Percentiles rank a stretch among this genome's conserved stretches.
These are phyloP conservation scores for Brettanomyces anomalus DNA, from an alignment of 805 yeast genomes.

Conservation along the genomic window DNA sequence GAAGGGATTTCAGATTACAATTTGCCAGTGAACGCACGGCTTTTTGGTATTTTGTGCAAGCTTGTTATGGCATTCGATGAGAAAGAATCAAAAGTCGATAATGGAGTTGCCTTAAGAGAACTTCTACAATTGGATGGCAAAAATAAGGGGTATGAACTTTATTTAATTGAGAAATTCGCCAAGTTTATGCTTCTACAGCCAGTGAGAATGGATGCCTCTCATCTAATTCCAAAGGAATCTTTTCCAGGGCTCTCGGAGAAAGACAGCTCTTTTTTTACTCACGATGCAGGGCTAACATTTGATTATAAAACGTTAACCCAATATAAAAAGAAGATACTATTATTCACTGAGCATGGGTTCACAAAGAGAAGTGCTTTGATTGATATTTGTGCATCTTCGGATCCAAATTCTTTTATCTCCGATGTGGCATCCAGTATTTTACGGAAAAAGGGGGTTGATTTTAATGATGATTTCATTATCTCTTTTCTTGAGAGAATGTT, in stretches of 20 bases:
- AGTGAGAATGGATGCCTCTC: conserved; percentile 25
- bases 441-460: conserved; percentile 41
- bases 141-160: conserved; percentile 32
- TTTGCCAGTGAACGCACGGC: conserved; percentile 34
- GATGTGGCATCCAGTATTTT: conserved; percentile 44
- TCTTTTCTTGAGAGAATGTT: conserved; percentile 38
- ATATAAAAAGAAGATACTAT: conserved; percentile 32
- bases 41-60: conserved; percentile 53
- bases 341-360: conserved; percentile 36
- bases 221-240: conserved; percentile 33
- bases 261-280: conserved; percentile 56
- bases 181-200: conserved; percentile 53
- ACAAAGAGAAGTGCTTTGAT: conserved; percentile 27
- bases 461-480: conserved; percentile 40
- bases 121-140: conserved; percentile 28
- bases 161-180: conserved; percentile 38
- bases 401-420: conserved; percentile 44
- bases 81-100: conserved; percentile 38
- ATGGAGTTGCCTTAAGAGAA: conserved; percentile 27
- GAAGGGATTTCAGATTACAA: conserved; percentile 34
- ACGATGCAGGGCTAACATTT: conserved; percentile 57
- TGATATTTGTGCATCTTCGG: conserved; percentile 55
- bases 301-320: conserved; percentile 36
- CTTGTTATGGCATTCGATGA: conserved; percentile 39
- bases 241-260: conserved; percentile 56